Conservation (phyloP, 805 yeast species). For the Candida sanyiensis region DNA sequence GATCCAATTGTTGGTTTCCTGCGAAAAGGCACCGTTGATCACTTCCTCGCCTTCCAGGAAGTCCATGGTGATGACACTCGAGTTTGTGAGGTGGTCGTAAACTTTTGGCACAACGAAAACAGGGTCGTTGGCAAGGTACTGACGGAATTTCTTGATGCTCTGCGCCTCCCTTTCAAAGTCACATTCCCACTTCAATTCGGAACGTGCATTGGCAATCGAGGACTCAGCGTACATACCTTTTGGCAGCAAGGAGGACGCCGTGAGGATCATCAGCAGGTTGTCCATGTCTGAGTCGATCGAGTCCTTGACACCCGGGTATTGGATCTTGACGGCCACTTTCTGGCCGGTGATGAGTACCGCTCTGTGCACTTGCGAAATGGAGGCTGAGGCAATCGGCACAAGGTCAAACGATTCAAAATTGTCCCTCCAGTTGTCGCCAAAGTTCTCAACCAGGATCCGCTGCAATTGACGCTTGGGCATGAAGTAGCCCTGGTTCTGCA, state of each 20-base stretch:
- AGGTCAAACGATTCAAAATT: constrained; percentile 74
- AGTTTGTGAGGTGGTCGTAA: constrained; percentile 69
- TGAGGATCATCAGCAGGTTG: constrained; percentile 70
- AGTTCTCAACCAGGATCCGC: constrained; percentile 60
- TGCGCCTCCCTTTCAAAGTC: constrained; percentile 89
- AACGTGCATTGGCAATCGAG: constrained; percentile 88
- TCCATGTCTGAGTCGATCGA: constrained; percentile 93
- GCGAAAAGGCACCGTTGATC: constrained; percentile 68
- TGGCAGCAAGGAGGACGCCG: constrained; percentile 84
- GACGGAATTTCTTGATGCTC: constrained; percentile 61
- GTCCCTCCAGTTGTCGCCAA: constrained; percentile 76
- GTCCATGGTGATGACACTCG: constrained; percentile 85
- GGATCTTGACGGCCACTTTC: constrained; percentile 89
- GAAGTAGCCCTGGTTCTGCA: constrained; percentile 91
- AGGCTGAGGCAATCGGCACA: constrained; percentile 93
- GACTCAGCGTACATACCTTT: constrained; percentile 88
- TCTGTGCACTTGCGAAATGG: constrained; percentile 92
- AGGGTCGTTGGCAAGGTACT: constrained; percentile 51
- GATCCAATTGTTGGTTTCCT: constrained; percentile 71
- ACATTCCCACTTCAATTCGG: constrained; percentile 95
- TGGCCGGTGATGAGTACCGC: constrained; percentile 65
- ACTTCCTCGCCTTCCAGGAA: constrained; percentile 79
- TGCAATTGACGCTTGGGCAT: constrained; percentile 93
- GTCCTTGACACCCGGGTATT: constrained; percentile 93
- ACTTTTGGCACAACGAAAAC: constrained; percentile 80